Evolutionary conservation across 306 rosid species (phyloP).

Genomic region (Quercus gilva): DNA sequence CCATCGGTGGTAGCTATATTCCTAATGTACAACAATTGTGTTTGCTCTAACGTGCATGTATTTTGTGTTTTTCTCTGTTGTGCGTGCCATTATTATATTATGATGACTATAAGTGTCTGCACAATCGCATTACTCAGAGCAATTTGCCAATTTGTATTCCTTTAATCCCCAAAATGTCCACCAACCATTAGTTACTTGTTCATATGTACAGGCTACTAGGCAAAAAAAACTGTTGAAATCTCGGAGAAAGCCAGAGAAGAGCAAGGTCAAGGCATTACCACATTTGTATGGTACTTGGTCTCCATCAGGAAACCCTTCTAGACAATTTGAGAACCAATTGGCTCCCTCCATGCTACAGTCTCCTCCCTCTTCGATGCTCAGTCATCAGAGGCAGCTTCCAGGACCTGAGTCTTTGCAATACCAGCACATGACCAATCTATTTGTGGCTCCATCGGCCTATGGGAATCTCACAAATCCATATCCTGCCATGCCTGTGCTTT

Average conservation of each 20-base stretch:
- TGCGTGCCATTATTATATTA: background rate
- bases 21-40: background rate
- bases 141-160: background rate
- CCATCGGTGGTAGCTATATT: background rate
- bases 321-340: slow-evolving; percentile 54
- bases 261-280: slow-evolving; percentile 39
- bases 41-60: background rate
- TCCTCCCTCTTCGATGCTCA: slow-evolving; percentile 50
- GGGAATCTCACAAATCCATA: slow-evolving; percentile 52
- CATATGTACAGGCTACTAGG: slow-evolving; percentile 47
- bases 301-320: slow-evolving; percentile 41
- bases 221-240: slow-evolving; percentile 41
- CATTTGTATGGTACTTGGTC: slow-evolving; percentile 57
- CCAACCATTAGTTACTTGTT: slow-evolving; percentile 15
- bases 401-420: slow-evolving; percentile 46
- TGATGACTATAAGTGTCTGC: background rate
- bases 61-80: background rate
- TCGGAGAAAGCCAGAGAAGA: slow-evolving; percentile 44
- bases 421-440: slow-evolving; percentile 54
- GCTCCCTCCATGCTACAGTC: slow-evolving; percentile 42
- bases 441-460: slow-evolving; percentile 37
- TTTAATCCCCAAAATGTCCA: slow-evolving; percentile 2
- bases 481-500: slow-evolving; percentile 57
- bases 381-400: slow-evolving; percentile 50
- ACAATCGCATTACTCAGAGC: slow-evolving; percentile 13